Conservation (phyloP, 169 alveolate species). For the Plasmodium billcollinsi region DNA sequence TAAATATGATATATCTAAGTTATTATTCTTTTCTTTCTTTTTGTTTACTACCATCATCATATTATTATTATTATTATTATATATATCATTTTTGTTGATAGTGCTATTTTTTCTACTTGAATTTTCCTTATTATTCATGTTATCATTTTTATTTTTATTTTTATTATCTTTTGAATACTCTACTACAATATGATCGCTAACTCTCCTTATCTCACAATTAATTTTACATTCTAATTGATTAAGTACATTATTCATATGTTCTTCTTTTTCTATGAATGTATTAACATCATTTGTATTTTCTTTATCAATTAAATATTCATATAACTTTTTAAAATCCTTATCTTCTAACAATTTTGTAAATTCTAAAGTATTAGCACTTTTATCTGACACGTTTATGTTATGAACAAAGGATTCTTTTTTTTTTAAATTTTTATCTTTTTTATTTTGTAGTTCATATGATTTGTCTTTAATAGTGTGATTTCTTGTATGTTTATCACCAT, state of each 20-base stretch:
- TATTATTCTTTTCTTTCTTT: background rate
- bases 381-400: constrained; percentile 18
- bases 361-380: background rate
- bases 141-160: background rate
- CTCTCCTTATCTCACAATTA: constrained; percentile 19
- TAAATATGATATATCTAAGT: constrained; percentile 34
- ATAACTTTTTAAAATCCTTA: constrained; percentile 37
- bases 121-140: background rate
- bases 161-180: constrained; percentile 1
- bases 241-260: background rate
- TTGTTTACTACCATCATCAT: background rate
- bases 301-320: constrained; percentile 29
- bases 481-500: too few relatives aligned
- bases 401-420: background rate
- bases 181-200: constrained; percentile 29
- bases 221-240: constrained; percentile 17
- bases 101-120: background rate
- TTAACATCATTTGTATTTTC: constrained; percentile 17
- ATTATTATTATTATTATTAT: background rate
- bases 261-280: background rate
- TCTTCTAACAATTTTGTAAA: constrained; percentile 30
- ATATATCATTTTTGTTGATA: background rate
- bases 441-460: background rate
- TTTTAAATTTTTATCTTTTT: background rate
- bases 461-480: background rate